A percentile compares a stretch with the other conserved stretches of the same genome.
Evolutionary conservation across 208 protist species (phyloP).

Genomic region (Angomonas deanei): DNA sequence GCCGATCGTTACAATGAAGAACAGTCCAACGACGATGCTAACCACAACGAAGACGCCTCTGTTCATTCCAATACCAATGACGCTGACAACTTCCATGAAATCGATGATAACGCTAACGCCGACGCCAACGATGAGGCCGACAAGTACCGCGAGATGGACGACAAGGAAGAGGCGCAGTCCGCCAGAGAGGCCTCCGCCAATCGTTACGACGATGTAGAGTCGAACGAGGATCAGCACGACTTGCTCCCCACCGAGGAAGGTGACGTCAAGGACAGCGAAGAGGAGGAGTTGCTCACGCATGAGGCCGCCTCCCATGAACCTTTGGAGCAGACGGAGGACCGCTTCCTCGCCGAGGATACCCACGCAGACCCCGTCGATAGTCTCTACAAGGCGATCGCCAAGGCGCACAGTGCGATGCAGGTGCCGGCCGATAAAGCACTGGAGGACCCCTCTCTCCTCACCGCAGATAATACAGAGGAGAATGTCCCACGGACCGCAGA

Average conservation of each 20-base stretch:
- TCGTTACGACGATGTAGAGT: no score
- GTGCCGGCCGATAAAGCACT: background rate
- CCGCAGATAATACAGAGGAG: background rate
- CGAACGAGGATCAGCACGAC: no score
- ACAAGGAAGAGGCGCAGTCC: background rate
- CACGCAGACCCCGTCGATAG: no score
- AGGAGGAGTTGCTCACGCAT: background rate
- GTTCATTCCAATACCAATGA: no score
- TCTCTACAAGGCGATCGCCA: background rate
- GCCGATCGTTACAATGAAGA: background rate
- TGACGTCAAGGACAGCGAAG: background rate
- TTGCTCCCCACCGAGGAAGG: no score
- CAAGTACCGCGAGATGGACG: background rate
- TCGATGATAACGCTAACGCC: no score
- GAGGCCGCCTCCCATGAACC: no score
- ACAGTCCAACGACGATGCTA: background rate
- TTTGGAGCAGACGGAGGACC: no score
- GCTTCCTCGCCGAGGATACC: no score
- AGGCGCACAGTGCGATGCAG: background rate
- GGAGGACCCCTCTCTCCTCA: background rate
- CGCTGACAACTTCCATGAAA: no score
- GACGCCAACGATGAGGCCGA: no score
- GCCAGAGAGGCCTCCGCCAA: background rate
- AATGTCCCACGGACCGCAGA: background rate
- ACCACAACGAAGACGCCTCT: no score